phyloP scores from a whole-genome alignment of 495 filamentous ascomycete genomes.

The Gamarada debralockiae region DNA sequence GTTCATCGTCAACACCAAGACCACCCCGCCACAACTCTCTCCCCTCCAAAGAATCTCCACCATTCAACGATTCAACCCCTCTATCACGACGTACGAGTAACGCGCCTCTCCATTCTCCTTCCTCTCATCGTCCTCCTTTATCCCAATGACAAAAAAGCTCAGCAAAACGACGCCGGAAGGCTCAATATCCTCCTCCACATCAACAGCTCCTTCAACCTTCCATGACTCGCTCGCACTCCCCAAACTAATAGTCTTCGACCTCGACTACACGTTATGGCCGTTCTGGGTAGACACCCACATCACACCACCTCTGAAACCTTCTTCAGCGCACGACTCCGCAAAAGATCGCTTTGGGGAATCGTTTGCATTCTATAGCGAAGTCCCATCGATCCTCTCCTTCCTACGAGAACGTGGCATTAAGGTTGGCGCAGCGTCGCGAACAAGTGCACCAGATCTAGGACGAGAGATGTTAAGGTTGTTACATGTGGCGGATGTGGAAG shows the following conservation, averaged over 20 bases:
- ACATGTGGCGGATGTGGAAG: slow-evolving; percentile 49
- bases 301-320: slow-evolving; percentile 69
- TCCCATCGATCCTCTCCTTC: slow-evolving; percentile 65
- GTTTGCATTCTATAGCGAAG: slow-evolving; percentile 78
- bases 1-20: too few species aligned
- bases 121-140: background rate
- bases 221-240: slow-evolving; percentile 74
- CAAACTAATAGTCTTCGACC: slow-evolving; percentile 83
- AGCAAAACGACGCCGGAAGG: slow-evolving; percentile 5
- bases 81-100: too few species aligned
- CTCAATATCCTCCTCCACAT: background rate
- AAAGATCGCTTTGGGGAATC: slow-evolving; percentile 66
- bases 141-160: slow-evolving; percentile 20
- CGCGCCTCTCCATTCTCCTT: background rate
- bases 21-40: too few species aligned
- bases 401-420: slow-evolving; percentile 52
- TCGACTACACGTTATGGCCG: slow-evolving; percentile 97
- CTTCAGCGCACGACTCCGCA: slow-evolving; percentile 48
- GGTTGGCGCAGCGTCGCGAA: slow-evolving; percentile 79
- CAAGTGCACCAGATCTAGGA: slow-evolving; percentile 73
- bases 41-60: too few species aligned
- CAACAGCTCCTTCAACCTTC: slow-evolving; percentile 53
- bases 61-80: too few species aligned
- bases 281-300: slow-evolving; percentile 97
- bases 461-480: slow-evolving; percentile 75